Base-by-base conservation (phyloP, 257 asterid genomes). In the Nyctanthes arbortristis region DNA sequence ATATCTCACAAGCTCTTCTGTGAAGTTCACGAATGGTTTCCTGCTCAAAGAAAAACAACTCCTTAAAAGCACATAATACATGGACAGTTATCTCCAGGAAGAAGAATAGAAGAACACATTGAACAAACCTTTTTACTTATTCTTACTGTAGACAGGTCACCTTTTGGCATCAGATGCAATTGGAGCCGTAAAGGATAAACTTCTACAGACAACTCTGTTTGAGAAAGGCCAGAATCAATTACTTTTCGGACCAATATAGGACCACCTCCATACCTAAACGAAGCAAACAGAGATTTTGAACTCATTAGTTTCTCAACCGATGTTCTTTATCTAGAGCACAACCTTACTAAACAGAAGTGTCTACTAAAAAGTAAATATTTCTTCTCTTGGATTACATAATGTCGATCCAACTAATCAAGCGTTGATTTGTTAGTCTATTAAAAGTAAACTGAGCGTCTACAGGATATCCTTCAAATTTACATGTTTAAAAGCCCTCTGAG, bases 111-210 rank as follows among this genome's bases (percentile, higher is more conserved):
- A n/a, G 68, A 69, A 71, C 25, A 49, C 73, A 57, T n/a, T 31
- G 22, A 49, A 31, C 47, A 55, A 79, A 89, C 99, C 96, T 94
- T 94, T 91, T 91, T 94, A 87, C 99, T 94, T 61, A 94, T 91
- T 82, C 99, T 84, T 84, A 89, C 78, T 49, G 92, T 70, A 72
- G 95, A 81, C 74, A 71, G 81, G 30, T 84, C 95, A 58, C 88
- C 96, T 81, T 91, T 89, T 60, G 99, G 96, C 88, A 89, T 82
- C 83, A 89, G 85, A 88, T 89, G 96, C 81, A 94, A 88, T 78
- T 89, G 97, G 58, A 94, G 96, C 40, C 96, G 88, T 69, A 94
- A 75, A 70, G 99, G 99, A 81, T 94, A 94, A 73, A 94, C 99
- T 85, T 94, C 99, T 57, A 94, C 99, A 1, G 99, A 84, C 83